Conservation (phyloP, 2,329 filamentous ascomycete genomes). For the Neofusicoccum sp. region DNA sequence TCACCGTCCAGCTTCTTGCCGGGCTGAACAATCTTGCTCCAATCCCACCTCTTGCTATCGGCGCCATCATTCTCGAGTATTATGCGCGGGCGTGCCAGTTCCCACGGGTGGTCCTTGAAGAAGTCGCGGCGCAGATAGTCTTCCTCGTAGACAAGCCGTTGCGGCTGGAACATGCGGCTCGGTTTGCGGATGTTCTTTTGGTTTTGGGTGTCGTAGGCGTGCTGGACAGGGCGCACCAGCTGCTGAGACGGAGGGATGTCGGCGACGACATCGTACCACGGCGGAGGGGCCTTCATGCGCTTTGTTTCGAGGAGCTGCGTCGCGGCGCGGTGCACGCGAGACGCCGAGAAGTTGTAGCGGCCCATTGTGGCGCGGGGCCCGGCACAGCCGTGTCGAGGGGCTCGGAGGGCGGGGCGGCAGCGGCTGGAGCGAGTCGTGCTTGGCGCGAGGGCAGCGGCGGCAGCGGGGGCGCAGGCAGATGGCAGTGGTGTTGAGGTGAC, state of each 20-base stretch:
- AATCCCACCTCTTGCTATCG: slow-evolving; percentile 75
- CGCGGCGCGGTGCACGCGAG: slow-evolving; percentile 57
- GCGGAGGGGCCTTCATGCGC: slow-evolving; percentile 45
- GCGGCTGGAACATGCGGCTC: slow-evolving; percentile 78
- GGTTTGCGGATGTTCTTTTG: slow-evolving; percentile 60
- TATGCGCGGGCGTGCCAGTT: slow-evolving; percentile 84
- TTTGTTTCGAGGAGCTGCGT: slow-evolving; percentile 50
- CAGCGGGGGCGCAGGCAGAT: slow-evolving; percentile 3
- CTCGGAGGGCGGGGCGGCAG: slow-evolving; percentile 1
- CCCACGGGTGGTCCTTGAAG: slow-evolving; percentile 96
- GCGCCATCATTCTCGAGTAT: slow-evolving; percentile 84
- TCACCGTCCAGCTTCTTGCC: slow-evolving; percentile 81
- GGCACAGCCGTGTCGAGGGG: not conserved
- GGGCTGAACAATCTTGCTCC: slow-evolving; percentile 76
- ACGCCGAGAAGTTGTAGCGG: slow-evolving; percentile 54
- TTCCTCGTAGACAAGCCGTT: slow-evolving; percentile 77
- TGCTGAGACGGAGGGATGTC: slow-evolving; percentile 63
- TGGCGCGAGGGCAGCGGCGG: not conserved
- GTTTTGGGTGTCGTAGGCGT: slow-evolving; percentile 30
- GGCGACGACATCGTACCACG: slow-evolving; percentile 61
- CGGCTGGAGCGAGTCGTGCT: not conserved
- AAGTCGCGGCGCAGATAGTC: slow-evolving; percentile 80
- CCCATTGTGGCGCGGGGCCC: slow-evolving; percentile 49
- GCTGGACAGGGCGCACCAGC: slow-evolving; percentile 56
- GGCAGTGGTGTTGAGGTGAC: slow-evolving; percentile 35